Evolutionary conservation across 495 filamentous ascomycete species (phyloP).

Genomic region (Penicillium samsonianum): DNA sequence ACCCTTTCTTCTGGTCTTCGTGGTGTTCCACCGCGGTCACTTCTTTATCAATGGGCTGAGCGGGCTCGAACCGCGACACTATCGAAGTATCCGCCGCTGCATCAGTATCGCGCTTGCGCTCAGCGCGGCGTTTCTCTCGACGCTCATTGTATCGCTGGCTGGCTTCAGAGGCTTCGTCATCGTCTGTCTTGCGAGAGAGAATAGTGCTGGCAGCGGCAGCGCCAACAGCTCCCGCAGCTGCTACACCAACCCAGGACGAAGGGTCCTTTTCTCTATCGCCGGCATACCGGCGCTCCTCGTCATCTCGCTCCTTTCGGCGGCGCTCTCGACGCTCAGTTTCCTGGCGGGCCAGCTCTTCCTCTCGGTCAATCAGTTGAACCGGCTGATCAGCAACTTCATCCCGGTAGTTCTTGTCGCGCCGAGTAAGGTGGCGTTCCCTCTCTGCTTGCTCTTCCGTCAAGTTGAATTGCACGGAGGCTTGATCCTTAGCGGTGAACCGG

Average conservation of each 20-base stretch:
- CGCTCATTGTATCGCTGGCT: conserved; percentile 35
- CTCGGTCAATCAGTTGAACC: conserved; percentile 36
- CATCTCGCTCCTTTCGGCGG: conserved; percentile 22
- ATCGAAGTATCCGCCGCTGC: conserved; percentile 23
- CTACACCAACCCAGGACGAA: conserved; percentile 46
- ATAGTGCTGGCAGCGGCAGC: conserved; percentile 45
- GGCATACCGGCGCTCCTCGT: conserved; percentile 22
- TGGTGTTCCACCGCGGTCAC: conserved; percentile 9
- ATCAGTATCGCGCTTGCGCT: conserved; percentile 35
- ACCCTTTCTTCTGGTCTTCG: conserved; percentile 24
- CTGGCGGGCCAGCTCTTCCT: conserved; percentile 14
- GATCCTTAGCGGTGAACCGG: conserved; percentile 42
- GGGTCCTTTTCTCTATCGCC: conserved; percentile 27
- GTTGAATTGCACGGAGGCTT: conserved; percentile 50
- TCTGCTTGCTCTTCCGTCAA: conserved; percentile 51
- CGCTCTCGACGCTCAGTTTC: conserved; percentile 22
- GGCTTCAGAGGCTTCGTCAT: conserved; percentile 39
- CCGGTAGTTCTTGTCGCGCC: conserved; percentile 29
- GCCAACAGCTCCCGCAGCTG: conserved; percentile 51
- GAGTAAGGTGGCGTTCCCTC: conserved; percentile 41
- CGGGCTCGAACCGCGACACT: conserved; percentile 20
- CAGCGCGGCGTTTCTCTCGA: conserved; percentile 42
- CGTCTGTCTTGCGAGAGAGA: conserved; percentile 40
- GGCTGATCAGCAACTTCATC: conserved; percentile 16
- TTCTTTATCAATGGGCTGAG: conserved; percentile 17